Evolutionary conservation across 164 flowering plant genomes (phyloP).

Genomic region (Magnolia changhungtana): DNA sequence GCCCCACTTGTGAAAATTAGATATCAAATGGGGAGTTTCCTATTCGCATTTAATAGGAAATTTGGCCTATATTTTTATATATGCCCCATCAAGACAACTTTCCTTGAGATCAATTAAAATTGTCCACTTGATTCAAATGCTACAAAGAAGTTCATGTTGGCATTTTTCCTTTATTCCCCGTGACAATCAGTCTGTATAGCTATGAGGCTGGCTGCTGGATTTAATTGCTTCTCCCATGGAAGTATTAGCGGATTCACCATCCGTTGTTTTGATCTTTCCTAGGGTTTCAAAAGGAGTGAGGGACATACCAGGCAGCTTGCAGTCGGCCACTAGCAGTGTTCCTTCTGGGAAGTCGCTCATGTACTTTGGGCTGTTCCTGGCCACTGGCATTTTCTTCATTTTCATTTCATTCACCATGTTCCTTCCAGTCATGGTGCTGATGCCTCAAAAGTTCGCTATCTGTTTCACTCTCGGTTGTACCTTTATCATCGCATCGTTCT

Average conservation of each 20-base stretch:
- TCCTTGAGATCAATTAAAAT: neutral
- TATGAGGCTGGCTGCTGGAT: neutral
- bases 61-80: too few relatives aligned
- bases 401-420: slow-evolving; percentile 95
- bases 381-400: slow-evolving; percentile 79
- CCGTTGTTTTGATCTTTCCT: slow-evolving; percentile 16
- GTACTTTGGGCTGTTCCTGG: slow-evolving; percentile 87
- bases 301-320: slow-evolving; percentile 81
- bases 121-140: neutral
- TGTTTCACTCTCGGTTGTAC: slow-evolving; percentile 90
- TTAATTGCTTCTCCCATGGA: neutral
- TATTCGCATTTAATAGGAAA: too few relatives aligned
- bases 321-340: slow-evolving; percentile 78
- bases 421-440: slow-evolving; percentile 91
- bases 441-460: slow-evolving; percentile 96
- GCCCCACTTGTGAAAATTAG: too few relatives aligned
- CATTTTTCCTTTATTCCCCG: neutral
- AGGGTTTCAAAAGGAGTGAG: slow-evolving; percentile 95
- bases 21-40: too few relatives aligned
- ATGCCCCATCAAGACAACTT: too few relatives aligned
- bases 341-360: slow-evolving; percentile 88
- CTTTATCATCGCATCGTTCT: slow-evolving; percentile 81
- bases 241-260: neutral
- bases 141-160: neutral
- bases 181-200: neutral